Evolutionary conservation across 768 basidiomycete species (phyloP), one percentile per base, ranked within the genome.

Genomic region (Podaxis sp.): DNA sequence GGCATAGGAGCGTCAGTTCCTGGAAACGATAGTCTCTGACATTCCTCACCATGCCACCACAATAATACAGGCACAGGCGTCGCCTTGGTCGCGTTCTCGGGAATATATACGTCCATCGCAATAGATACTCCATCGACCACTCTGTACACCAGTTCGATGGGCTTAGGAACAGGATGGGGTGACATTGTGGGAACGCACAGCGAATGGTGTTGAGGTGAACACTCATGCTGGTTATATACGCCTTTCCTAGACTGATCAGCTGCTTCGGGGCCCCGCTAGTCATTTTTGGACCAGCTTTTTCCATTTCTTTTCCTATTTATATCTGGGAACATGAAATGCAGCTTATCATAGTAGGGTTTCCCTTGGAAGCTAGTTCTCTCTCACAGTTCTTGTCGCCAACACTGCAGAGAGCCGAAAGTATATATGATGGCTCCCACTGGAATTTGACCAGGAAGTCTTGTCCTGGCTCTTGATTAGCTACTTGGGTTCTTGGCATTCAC

Each of bases 11-110:
- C 17, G 15, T 42, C 39, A 42, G 15, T 51, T 13, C 26, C 33
- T 53, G 13, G 4, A 36, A 22, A 17, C 44, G 7, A 24, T 26
- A 28, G 36, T 2, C 26, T 24, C 44, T 22, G 54, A n/a, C 19
- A 22, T 22, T 8, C 15, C 24, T 60, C 39, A 73, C 76, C 77
- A 64, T 77, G 76, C 75, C 75, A 78, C 76, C 77, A 77, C 19
- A 75, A 57, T 19, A 76, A 55, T 15, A 76, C 65, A 0, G 77
- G 75, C 2, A 63, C 74, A 36, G 71, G 72, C n/a, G 62, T 66
- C 22, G 67, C 66, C 61, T 68, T 67, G 2, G 73, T 73, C 8
- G 74, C 74, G 9, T 49, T 66, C 22, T 68, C 65, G 0, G 77
- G 76, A 2, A 77, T 26, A 63, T 75, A 78, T 6, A 78, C 70